Percentiles rank a stretch among this genome's conserved stretches.
Conservation (phyloP, 495 filamentous ascomycete species). For the Lophium mytilinum region DNA sequence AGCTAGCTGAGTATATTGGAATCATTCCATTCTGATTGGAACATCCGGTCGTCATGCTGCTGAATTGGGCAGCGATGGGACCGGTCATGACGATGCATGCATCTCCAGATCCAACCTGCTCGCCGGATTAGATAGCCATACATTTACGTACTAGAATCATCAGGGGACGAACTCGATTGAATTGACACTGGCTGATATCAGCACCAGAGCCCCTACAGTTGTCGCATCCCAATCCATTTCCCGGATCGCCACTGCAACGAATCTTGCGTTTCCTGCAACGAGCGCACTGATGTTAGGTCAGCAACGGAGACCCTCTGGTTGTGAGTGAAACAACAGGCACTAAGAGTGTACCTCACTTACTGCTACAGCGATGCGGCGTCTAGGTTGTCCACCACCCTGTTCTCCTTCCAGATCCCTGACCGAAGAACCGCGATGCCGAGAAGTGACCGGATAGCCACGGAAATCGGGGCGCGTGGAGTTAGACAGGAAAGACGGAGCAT, state of each 20-base stretch:
- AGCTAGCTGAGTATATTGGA: constrained; percentile 9
- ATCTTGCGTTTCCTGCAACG: constrained; percentile 94
- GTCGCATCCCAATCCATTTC: constrained; percentile 64
- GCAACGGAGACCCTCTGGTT: no score
- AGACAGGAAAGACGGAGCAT: constrained; percentile 6
- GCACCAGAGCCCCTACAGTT: constrained; percentile 73
- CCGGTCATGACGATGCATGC: background rate
- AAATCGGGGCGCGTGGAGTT: constrained; percentile 6
- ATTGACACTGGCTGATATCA: constrained; percentile 54
- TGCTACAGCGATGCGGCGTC: constrained; percentile 23
- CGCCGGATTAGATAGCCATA: constrained; percentile 1
- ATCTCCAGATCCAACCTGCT: constrained; percentile 21
- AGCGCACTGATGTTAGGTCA: constrained; percentile 53
- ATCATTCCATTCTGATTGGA: constrained; percentile 11
- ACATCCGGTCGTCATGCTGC: background rate
- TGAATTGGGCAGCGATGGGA: background rate
- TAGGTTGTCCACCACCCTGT: background rate
- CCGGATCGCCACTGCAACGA: constrained; percentile 82
- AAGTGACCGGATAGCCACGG: constrained; percentile 6
- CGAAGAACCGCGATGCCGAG: background rate
- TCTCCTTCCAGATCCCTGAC: constrained; percentile 4
- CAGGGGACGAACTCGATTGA: constrained; percentile 58
- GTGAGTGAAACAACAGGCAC: background rate
- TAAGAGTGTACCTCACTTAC: constrained; percentile 10
- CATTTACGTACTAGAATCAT: background rate